Evolutionary conservation across 495 filamentous ascomycete species (phyloP).

Genomic region (Hyaloscypha finlandica): DNA sequence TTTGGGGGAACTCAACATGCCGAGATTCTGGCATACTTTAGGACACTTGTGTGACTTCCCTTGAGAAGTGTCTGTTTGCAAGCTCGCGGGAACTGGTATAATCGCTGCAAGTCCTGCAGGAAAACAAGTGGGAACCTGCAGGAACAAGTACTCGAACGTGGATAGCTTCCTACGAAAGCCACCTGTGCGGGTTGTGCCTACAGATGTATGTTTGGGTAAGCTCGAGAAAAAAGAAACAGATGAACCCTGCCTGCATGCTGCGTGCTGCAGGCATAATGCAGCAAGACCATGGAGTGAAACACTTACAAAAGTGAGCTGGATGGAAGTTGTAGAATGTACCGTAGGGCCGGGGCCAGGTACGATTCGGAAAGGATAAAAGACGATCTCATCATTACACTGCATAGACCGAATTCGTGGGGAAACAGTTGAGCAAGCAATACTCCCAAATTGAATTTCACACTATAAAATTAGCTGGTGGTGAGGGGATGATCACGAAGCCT

Average conservation of each 20-base stretch:
- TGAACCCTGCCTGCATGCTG: too few species aligned
- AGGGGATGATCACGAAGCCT: background rate
- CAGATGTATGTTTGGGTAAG: too few species aligned
- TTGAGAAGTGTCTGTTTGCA: background rate
- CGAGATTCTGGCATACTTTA: too few species aligned
- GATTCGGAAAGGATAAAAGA: too few species aligned
- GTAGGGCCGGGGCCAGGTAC: too few species aligned
- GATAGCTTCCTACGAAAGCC: background rate
- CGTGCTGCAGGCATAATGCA: too few species aligned
- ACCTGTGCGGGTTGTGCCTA: background rate
- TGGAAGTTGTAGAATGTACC: too few species aligned
- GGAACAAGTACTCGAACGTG: background rate
- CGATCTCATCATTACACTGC: too few species aligned
- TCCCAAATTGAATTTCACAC: background rate
- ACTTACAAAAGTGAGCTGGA: background rate
- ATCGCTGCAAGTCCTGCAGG: background rate
- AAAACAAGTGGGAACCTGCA: background rate
- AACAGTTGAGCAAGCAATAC: background rate
- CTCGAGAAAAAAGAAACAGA: too few species aligned
- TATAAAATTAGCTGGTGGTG: background rate
- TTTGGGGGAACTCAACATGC: too few species aligned
- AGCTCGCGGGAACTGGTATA: background rate
- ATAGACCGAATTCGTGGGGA: background rate
- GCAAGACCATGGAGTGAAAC: too few species aligned
- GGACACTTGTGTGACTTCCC: background rate